Percentiles rank a stretch among this genome's conserved stretches.
Conservation (phyloP, 331 rosid species). For the Malus hybrid region DNA sequence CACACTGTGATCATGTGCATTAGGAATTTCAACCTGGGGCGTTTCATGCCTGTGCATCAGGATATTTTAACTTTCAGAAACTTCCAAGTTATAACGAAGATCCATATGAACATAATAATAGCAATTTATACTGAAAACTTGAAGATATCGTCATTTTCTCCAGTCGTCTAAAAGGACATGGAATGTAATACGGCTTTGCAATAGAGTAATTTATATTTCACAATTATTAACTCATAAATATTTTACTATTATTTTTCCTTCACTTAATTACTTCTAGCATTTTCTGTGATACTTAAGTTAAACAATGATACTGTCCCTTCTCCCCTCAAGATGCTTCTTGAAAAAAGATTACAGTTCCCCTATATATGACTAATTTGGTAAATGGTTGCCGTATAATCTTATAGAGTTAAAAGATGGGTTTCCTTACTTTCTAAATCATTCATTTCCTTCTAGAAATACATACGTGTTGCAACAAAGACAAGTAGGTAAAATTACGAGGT, state of each 20-base stretch:
- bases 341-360: not conserved
- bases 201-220: not conserved
- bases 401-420: not conserved
- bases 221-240: not conserved
- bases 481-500: not conserved
- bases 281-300: not conserved
- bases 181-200: not conserved
- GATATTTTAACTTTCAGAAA: slow-evolving; percentile 18
- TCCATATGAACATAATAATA: not conserved
- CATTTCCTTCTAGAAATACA: not conserved
- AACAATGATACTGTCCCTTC: not conserved
- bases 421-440: not conserved
- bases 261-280: not conserved
- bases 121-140: not conserved
- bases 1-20: slow-evolving; percentile 89
- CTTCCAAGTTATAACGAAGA: slow-evolving; percentile 5
- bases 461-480: not conserved
- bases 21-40: slow-evolving; percentile 85
- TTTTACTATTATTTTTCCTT: not conserved
- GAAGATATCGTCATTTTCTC: not conserved
- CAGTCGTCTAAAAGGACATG: not conserved
- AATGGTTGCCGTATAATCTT: not conserved
- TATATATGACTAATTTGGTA: not conserved
- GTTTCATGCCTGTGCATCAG: slow-evolving; percentile 75
- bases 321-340: not conserved